phyloP scores from a whole-genome alignment of 768 basidiomycete species.

The Rhizopogon vinicolor region DNA sequence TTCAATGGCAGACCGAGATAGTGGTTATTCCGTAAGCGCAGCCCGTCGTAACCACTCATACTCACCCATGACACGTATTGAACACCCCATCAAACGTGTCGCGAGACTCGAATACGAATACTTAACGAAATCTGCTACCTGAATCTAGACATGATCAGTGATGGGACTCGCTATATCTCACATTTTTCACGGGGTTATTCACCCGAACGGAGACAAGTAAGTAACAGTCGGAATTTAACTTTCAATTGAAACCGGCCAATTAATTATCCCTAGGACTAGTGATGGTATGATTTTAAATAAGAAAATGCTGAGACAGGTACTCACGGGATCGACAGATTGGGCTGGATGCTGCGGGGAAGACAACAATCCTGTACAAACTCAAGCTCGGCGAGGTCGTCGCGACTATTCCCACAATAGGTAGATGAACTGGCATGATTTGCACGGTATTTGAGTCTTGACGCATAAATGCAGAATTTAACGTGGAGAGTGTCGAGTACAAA shows the following conservation, averaged over 20 bases:
- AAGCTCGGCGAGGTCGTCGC: slow-evolving; percentile 98
- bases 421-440: background rate
- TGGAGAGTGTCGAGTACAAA: slow-evolving; percentile 97
- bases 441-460: background rate
- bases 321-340: slow-evolving; percentile 49
- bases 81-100: background rate
- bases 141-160: background rate
- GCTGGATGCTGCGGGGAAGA: slow-evolving; percentile 96
- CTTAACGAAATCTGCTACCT: background rate
- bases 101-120: background rate
- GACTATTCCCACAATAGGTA: slow-evolving; percentile 90
- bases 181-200: background rate
- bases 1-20: too few relatives aligned
- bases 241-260: background rate
- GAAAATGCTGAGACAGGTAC: background rate
- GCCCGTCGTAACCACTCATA: background rate
- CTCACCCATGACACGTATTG: background rate
- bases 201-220: background rate
- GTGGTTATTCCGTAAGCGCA: background rate
- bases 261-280: background rate
- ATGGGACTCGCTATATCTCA: background rate
- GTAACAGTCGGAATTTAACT: background rate
- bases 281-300: background rate
- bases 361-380: slow-evolving; percentile 97
- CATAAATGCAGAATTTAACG: slow-evolving; percentile 72